Conservation (phyloP, 495 filamentous ascomycete genomes). For the Aspergillus taichungensis region DNA sequence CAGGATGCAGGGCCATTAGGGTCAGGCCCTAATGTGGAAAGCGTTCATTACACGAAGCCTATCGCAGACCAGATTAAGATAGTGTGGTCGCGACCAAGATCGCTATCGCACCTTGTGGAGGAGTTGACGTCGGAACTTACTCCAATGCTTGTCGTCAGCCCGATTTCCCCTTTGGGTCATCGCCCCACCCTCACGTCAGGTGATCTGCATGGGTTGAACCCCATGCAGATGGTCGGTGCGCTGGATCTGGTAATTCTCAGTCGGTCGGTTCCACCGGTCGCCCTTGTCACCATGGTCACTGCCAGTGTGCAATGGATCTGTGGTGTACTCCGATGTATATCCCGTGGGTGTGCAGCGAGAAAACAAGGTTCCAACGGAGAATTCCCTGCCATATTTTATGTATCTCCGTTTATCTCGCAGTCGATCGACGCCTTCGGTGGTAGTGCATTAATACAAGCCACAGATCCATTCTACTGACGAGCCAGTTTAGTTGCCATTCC, state of each 20-base stretch:
- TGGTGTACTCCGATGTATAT: too few relatives aligned
- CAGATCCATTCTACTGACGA: background rate
- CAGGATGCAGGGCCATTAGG: background rate
- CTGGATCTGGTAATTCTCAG: too few relatives aligned
- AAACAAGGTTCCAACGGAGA: too few relatives aligned
- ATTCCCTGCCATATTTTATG: too few relatives aligned
- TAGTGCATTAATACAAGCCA: too few relatives aligned
- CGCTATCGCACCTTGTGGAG: constrained; percentile 1
- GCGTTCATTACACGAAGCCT: background rate
- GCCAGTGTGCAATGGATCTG: too few relatives aligned
- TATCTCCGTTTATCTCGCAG: too few relatives aligned
- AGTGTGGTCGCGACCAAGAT: background rate
- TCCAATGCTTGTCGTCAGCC: constrained; percentile 17
- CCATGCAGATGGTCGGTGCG: background rate
- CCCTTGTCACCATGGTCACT: too few relatives aligned
- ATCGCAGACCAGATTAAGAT: too few relatives aligned
- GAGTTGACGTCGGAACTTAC: background rate
- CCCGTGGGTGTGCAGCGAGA: too few relatives aligned
- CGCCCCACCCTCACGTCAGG: constrained; percentile 12
- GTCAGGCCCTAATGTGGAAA: constrained; percentile 3
- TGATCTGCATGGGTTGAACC: constrained; percentile 12
- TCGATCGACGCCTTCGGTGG: too few relatives aligned
- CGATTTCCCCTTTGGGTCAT: constrained; percentile 17
- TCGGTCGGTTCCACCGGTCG: too few relatives aligned
- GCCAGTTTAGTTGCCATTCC: constrained; percentile 14